These are phyloP conservation scores for Solanum chacoense DNA, from an alignment of 305 asterid species.

Conservation along the genomic window DNA sequence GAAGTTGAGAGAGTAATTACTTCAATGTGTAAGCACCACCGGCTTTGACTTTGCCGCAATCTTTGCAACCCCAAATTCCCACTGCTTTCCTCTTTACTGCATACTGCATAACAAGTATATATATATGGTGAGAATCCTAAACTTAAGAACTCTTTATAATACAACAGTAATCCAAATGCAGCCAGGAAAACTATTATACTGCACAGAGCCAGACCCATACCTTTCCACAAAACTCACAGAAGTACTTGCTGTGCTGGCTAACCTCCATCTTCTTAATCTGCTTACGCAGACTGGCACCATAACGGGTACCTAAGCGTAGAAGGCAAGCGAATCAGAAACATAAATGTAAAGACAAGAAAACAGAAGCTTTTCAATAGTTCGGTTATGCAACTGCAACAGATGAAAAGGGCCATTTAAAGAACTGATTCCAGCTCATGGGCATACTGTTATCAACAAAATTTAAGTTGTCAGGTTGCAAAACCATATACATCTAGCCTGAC, in stretches of 20 bases:
- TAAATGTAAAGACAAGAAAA: not conserved
- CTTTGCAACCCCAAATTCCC: slow-evolving; percentile 95
- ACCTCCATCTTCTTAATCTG: slow-evolving; percentile 95
- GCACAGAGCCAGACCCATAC: slow-evolving; percentile 15
- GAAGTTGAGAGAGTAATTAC: slow-evolving; percentile 15
- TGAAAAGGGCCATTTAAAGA: not conserved
- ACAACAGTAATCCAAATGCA: not conserved
- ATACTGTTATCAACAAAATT: not conserved
- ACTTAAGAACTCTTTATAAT: not conserved
- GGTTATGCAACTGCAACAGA: not conserved
- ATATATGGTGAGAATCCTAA: not conserved
- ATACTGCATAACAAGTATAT: slow-evolving; percentile 22
- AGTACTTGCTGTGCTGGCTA: slow-evolving; percentile 80
- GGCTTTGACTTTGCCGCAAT: slow-evolving; percentile 87
- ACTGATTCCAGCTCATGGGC: not conserved
- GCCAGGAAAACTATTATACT: not conserved
- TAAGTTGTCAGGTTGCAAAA: not conserved
- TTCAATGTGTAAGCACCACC: slow-evolving; percentile 86
- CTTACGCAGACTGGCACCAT: slow-evolving; percentile 92
- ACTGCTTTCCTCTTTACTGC: slow-evolving; percentile 90
- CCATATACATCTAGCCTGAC: not conserved
- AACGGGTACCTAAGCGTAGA: slow-evolving; percentile 53
- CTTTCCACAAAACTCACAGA: slow-evolving; percentile 95
- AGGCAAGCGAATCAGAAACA: not conserved
- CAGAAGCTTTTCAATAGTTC: not conserved